Evolutionary conservation across 148 eudicot species (phyloP).

Genomic region (Chenopodium berlandieri): DNA sequence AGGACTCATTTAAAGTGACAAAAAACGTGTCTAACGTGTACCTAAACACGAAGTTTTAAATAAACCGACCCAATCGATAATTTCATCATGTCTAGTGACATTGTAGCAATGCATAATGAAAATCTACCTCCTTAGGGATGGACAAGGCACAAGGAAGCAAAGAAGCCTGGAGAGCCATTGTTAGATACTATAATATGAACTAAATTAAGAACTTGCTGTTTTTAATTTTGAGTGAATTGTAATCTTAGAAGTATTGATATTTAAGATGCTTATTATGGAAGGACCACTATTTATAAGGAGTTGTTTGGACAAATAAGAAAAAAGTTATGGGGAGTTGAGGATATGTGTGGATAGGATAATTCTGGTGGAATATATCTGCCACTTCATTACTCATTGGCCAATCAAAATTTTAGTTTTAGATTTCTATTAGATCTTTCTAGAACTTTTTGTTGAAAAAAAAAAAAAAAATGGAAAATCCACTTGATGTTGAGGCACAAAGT

Average conservation of each 20-base stretch:
- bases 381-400: constrained; percentile 33
- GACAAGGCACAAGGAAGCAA: constrained; percentile 60
- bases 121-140: constrained; percentile 61
- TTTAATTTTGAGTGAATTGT: background rate
- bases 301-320: constrained; percentile 1
- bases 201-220: background rate
- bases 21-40: too few relatives aligned
- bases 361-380: constrained; percentile 23
- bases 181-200: background rate
- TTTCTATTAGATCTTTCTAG: constrained; percentile 25
- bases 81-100: too few relatives aligned
- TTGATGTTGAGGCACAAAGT: constrained; percentile 18
- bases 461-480: constrained; percentile 9
- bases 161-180: constrained; percentile 78
- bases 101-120: background rate
- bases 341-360: constrained; percentile 45
- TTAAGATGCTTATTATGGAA: background rate
- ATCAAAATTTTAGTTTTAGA: constrained; percentile 38
- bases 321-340: constrained; percentile 1
- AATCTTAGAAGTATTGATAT: background rate
- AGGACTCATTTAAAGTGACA: too few relatives aligned
- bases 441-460: background rate
- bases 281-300: constrained; percentile 16
- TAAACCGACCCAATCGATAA: too few relatives aligned
- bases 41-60: too few relatives aligned